A percentile compares a stretch with the other conserved stretches of the same genome.
Conservation (phyloP, 1,284 basidiomycete genomes). For the Austroboletus rostrupii region DNA sequence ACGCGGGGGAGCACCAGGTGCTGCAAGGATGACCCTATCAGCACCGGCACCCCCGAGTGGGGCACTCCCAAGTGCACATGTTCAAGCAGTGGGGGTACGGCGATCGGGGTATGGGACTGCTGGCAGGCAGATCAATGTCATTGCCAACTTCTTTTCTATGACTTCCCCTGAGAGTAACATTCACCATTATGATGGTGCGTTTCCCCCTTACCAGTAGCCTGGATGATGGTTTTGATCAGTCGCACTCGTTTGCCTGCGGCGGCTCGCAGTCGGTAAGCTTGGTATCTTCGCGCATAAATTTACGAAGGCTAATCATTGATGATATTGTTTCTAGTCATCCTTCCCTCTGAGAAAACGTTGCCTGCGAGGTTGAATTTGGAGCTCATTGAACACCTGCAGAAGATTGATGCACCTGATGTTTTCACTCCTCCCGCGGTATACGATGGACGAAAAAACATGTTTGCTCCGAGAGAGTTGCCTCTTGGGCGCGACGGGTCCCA, state of each 20-base stretch:
- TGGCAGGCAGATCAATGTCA: constrained; percentile 50
- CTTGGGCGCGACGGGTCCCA: constrained; percentile 47
- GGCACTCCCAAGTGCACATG: constrained; percentile 38
- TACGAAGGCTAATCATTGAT: constrained; percentile 6
- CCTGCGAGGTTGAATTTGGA: constrained; percentile 66
- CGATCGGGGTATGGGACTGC: constrained; percentile 57
- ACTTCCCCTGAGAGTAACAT: constrained; percentile 59
- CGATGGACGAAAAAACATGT: constrained; percentile 77
- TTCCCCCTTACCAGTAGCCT: constrained; percentile 15
- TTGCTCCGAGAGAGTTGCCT: constrained; percentile 51
- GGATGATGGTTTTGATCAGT: constrained; percentile 18
- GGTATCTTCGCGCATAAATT: constrained; percentile 1
- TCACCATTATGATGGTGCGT: constrained; percentile 71
- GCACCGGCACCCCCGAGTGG: constrained; percentile 27
- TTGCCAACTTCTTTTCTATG: constrained; percentile 62
- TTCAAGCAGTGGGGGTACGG: constrained; percentile 59
- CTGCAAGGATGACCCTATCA: constrained; percentile 28
- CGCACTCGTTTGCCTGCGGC: neutral
- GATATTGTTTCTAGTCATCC: constrained; percentile 44
- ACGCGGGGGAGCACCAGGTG: constrained; percentile 30
- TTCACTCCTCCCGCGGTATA: constrained; percentile 68
- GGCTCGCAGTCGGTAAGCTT: constrained; percentile 52
- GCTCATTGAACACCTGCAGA: constrained; percentile 59
- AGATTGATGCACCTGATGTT: constrained; percentile 47
- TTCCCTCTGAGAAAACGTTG: constrained; percentile 59